Conservation (phyloP, 1,284 basidiomycete species). For the Pseudozyma thailandica region DNA sequence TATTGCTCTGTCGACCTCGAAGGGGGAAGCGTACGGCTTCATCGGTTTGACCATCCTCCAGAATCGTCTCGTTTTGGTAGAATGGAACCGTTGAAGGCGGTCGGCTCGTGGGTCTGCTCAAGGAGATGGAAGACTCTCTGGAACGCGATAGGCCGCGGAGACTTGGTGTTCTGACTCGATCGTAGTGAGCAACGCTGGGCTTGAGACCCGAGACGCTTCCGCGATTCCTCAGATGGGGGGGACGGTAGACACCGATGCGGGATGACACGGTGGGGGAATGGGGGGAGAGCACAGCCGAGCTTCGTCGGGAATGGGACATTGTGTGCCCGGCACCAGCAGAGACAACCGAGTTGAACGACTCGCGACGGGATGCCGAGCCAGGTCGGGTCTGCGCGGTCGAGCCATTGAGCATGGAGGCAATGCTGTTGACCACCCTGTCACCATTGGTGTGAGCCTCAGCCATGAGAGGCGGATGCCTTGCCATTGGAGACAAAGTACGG, state of each 20-base stretch:
- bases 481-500: slow-evolving; percentile 39
- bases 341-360: slow-evolving; percentile 39
- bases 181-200: slow-evolving; percentile 57
- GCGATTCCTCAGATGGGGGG: slow-evolving; percentile 54
- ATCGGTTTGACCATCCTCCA: slow-evolving; percentile 30
- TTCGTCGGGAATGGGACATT: slow-evolving; percentile 45
- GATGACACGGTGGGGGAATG: slow-evolving; percentile 30
- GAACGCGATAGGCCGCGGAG: slow-evolving; percentile 53
- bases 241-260: slow-evolving; percentile 53
- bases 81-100: slow-evolving; percentile 46
- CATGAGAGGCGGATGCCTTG: slow-evolving; percentile 27
- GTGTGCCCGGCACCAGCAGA: slow-evolving; percentile 35
- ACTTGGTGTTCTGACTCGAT: slow-evolving; percentile 56
- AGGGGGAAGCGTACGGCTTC: slow-evolving; percentile 13
- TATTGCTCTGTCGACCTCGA: slow-evolving; percentile 39
- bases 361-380: slow-evolving; percentile 34
- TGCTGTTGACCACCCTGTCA: slow-evolving; percentile 41
- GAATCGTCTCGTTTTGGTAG: slow-evolving; percentile 39
- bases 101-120: slow-evolving; percentile 42
- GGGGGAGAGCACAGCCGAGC: slow-evolving; percentile 41
- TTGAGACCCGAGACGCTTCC: slow-evolving; percentile 47
- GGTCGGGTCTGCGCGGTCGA: slow-evolving; percentile 19
- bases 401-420: slow-evolving; percentile 37
- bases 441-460: slow-evolving; percentile 21
- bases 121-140: slow-evolving; percentile 50